Conservation (phyloP, 2,329 filamentous ascomycete genomes). For the Ophiostoma triangulosporum region DNA sequence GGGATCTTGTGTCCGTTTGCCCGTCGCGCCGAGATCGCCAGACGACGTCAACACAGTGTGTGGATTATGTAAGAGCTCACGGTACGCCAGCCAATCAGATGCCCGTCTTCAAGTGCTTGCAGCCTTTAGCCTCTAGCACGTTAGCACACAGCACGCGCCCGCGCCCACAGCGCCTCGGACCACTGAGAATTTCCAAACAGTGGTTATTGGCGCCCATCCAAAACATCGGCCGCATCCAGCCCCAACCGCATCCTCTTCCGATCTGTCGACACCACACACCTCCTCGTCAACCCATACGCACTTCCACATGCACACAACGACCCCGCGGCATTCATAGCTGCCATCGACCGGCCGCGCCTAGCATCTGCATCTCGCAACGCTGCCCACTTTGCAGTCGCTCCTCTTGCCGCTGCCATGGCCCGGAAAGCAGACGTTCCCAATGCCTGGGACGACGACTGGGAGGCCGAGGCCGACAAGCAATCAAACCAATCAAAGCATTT, state of each 20-base stretch:
- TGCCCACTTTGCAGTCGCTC: neutral
- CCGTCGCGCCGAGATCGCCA: neutral
- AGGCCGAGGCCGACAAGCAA: constrained; percentile 53
- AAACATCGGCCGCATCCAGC: no score
- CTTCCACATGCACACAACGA: neutral
- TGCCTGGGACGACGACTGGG: constrained; percentile 91
- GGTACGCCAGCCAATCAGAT: neutral
- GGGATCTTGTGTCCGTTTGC: constrained; percentile 1
- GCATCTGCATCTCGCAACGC: neutral
- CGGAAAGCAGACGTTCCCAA: constrained; percentile 43
- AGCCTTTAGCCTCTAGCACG: neutral
- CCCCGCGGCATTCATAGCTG: neutral
- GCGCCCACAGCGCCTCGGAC: neutral
- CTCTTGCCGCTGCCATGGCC: constrained; percentile 22
- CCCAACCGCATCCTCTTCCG: neutral
- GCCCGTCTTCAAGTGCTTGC: neutral
- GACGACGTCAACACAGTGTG: neutral
- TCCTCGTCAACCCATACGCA: neutral
- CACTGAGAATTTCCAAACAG: neutral
- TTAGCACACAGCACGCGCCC: no score
- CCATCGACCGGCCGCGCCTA: neutral
- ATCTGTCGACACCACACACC: neutral
- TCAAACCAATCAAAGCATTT: constrained; percentile 24
- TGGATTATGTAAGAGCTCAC: neutral
- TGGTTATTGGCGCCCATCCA: no score